Base-by-base conservation (phyloP, 140 eudicot genomes). In the Oenanthe javanica region DNA sequence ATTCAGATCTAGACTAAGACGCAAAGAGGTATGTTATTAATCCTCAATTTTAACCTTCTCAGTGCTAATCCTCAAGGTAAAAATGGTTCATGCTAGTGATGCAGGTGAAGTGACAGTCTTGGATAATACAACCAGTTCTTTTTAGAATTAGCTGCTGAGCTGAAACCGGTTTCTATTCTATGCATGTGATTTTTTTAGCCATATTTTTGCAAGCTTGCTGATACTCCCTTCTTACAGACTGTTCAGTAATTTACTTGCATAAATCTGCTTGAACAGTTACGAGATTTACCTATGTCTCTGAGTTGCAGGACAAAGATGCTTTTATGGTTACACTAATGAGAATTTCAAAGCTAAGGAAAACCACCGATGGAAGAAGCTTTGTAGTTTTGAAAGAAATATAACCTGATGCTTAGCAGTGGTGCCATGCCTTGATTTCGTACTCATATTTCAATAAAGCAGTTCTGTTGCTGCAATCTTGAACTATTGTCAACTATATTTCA, bases 331-430 rank as follows among this genome's bases (percentile, higher is more conserved):
- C 89, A 47, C 79, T 94, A 80, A 90, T 92, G 86, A 90, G 93
- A 90, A 94, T 94, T 64, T 94, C 99, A 46, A 92, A 89, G 86
- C 92, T 94, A 82, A 93, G 87, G 83, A 94, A 94, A 88, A 92
- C 90, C 0, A 88, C 90, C 1, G 89, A 84, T 19, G 97, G 93
- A 25, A 83, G 87, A 9, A 94, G 82, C 84, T 90, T 80, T 78
- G 97, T 94, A 16, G 98, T 94, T 70, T 77, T 94, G 71, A 89
- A 90, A 90, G 71, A 84, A 82, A 82, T 91, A 84, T 89, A 46
- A 46, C 23, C 64, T 49, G 27, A 23, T 48, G 61, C 63, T 49
- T 45, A 49, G 57, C 1, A 10, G 40, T 21, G 10, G 12, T 71
- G 49, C 16, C 40, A 15, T 38, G 12, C 75, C 31, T 42, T 6